phyloP scores from a whole-genome alignment of 1,284 basidiomycete species.

The Malassezia equina region DNA sequence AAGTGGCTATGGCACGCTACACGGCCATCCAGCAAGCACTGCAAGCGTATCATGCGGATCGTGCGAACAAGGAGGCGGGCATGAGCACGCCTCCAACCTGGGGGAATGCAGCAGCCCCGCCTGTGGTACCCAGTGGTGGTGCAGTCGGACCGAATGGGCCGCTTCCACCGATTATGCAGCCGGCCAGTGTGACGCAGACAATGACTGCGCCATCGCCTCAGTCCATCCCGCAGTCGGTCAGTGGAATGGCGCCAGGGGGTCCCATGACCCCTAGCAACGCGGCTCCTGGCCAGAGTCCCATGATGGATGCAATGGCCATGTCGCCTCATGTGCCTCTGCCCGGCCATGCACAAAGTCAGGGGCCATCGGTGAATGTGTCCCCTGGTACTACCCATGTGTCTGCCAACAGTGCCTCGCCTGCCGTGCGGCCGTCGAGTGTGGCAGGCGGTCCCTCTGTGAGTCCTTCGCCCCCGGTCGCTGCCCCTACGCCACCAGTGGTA shows the following conservation, averaged over 20 bases:
- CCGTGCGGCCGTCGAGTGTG: neutral
- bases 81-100: neutral
- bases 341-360: neutral
- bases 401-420: neutral
- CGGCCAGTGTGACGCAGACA: neutral
- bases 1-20: conserved; percentile 35
- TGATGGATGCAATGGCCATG: neutral
- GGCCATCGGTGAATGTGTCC: neutral
- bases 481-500: neutral
- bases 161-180: neutral
- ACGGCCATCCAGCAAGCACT: conserved; percentile 32
- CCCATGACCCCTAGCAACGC: neutral
- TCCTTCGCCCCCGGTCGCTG: neutral
- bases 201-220: neutral
- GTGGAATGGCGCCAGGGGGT: neutral
- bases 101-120: neutral
- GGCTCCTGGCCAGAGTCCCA: neutral
- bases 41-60: conserved; percentile 13
- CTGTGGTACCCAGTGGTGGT: neutral
- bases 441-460: neutral
- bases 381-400: neutral
- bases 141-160: neutral
- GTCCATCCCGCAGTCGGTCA: neutral
- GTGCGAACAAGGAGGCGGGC: neutral
- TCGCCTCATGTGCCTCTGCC: neutral